Base-by-base conservation (phyloP, 805 yeast species). In the Starmera caribaea region DNA sequence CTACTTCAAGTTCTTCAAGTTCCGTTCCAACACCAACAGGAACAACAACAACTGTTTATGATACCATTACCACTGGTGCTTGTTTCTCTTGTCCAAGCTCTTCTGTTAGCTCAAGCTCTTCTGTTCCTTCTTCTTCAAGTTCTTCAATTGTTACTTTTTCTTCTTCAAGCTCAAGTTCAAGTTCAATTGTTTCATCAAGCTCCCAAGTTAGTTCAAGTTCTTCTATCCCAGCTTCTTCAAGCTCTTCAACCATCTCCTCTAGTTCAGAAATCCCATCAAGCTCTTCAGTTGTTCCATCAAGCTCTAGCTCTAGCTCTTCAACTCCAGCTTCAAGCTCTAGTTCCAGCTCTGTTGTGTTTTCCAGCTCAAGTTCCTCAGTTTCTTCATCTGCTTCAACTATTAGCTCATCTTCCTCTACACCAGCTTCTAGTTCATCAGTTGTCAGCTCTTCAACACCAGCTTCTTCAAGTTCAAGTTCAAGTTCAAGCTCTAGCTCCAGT, bases 301-400 rank as follows among this genome's bases (percentile, higher is more conserved):
- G n/a, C n/a, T n/a, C n/a, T n/a, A n/a, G n/a, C n/a, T n/a, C n/a
- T n/a, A n/a, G n/a, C n/a, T n/a, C n/a, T 28, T 28, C 30, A 28
- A 28, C 10, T 10, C 13, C 30, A 28, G 30, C 30, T 28, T 10
- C 30, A n/a, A n/a, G n/a, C n/a, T n/a, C n/a, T n/a, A n/a, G n/a
- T 16, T 15, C 8, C 7, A 17, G 24, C 11, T 16, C 34, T 8
- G 12, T 10, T 16, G n/a, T n/a, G n/a, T 8, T 10, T 16, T 16
- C 17, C 11, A 13, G 15, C 26, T 35, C 34, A 3, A 30, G 30
- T n/a, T 27, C 32, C 11, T 14, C 32, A n/a, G 24, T 5, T 16
- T 28, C 37, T 39, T 40, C 29, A 38, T 43, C 32, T 40, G 37
- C 37, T 38, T 42, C 8, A 27, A 38, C 9, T 30, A 29, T 16